Evolutionary conservation across 352 stramenopile genomes (phyloP).

Genomic region (Pythium pectinolyticum): DNA sequence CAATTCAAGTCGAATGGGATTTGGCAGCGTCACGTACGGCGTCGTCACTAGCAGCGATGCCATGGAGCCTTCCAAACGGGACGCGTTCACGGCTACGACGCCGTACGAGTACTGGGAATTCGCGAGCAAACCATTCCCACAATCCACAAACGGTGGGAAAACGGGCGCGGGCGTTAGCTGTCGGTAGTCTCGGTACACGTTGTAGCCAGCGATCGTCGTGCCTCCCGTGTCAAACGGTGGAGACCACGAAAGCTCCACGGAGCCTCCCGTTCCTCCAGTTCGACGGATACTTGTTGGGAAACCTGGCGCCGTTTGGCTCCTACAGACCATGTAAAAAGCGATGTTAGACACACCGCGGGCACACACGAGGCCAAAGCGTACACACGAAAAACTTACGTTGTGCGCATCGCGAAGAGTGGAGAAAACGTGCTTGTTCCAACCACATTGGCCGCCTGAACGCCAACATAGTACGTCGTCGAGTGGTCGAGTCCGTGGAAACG

Average conservation of each 20-base stretch:
- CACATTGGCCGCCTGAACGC: conserved; percentile 46
- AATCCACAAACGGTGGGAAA: conserved; percentile 45
- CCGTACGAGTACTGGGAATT: conserved; percentile 49
- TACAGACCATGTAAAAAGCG: conserved; percentile 17
- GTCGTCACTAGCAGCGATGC: conserved; percentile 32
- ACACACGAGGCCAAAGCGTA: too few relatives aligned
- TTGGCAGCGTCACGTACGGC: conserved; percentile 29
- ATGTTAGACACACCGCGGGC: too few relatives aligned
- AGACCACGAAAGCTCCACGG: conserved; percentile 43
- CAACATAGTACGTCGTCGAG: conserved; percentile 55
- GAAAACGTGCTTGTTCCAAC: conserved; percentile 39
- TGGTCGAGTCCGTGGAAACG: conserved; percentile 44
- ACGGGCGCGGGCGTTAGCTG: conserved; percentile 34
- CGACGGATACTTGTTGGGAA: conserved; percentile 36
- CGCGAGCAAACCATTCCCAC: conserved; percentile 32
- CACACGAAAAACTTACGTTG: conserved; percentile 40
- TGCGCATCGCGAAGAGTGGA: conserved; percentile 32
- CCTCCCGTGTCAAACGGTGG: conserved; percentile 38
- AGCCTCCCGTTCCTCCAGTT: conserved; percentile 41
- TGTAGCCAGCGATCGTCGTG: conserved; percentile 42
- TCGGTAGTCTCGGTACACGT: conserved; percentile 58
- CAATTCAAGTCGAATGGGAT: conserved; percentile 31
- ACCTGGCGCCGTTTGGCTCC: conserved; percentile 35
- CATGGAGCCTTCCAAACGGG: conserved; percentile 36
- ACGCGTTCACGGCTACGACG: conserved; percentile 44